Base-by-base conservation (phyloP, 495 filamentous ascomycete species). In the Aspergillus ostianus region DNA sequence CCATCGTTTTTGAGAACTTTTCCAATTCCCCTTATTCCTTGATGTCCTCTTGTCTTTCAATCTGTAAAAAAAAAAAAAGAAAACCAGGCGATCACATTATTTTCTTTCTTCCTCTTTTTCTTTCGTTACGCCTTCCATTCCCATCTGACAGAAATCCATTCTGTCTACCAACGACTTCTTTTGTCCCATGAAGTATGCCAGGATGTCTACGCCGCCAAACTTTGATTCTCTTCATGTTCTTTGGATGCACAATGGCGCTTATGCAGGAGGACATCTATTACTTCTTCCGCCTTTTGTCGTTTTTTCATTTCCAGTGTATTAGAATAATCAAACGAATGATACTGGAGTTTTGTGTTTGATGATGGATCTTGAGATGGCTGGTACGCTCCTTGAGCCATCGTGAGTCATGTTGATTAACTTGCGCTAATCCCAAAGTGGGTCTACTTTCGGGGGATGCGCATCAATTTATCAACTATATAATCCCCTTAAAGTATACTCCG, bases 191-290 rank as follows among this genome's bases (percentile, higher is more conserved):
- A 53, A 53, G n/a, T 53, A 53, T 36, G 20, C 30, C 52, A 54
- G 52, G 52, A 46, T 32, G 26, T 53, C 27, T 18, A 29, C n/a
- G 51, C 27, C 27, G 36, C 52, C 32, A 20, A 45, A 56, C 54
- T 47, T 48, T 48, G 27, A 56, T 52, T 18, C 26, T 50, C 18
- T 55, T 55, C 47, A 54, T 51, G 23, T 54, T 50, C 27, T 48
- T 49, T 63, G 60, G 52, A 59, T 61, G 64, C 45, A 58, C 56
- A 55, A 41, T 51, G 61, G 61, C 64, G 64, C 64, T 66, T 58
- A 52, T 60, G 64, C 60, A 61, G 53, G 57, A 27, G 51, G 23
- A 9, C 29, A 32, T 21, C 45, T 23, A 9, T 56, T 47, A 21
- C 17, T 23, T 53, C 50, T 51, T 57, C 58, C 51, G 17, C 60